These are phyloP conservation scores for Suillus plorans DNA, from an alignment of 768 basidiomycete genomes.

Conservation along the genomic window DNA sequence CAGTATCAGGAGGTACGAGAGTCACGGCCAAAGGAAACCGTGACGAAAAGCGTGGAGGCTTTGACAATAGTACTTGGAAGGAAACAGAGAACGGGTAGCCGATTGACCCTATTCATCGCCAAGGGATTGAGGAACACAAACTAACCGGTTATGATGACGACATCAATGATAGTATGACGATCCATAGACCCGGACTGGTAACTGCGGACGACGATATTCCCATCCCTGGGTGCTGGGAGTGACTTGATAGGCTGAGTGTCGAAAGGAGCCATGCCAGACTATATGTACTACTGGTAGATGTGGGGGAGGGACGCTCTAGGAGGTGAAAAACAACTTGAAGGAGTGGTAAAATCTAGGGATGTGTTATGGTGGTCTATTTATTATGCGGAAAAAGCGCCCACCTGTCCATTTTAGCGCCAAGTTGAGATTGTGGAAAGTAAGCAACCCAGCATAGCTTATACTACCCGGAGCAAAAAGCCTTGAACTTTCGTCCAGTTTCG, in stretches of 20 bases:
- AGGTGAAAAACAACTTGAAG: neutral
- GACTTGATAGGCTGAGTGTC: neutral
- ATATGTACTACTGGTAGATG: neutral
- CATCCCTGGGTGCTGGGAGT: neutral
- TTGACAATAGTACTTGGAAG: neutral
- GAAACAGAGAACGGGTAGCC: neutral
- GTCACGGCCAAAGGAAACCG: neutral
- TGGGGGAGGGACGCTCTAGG: neutral
- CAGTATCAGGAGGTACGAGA: neutral
- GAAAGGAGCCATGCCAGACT: neutral
- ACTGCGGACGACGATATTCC: neutral
- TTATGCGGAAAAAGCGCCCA: too few relatives aligned
- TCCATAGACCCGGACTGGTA: neutral
- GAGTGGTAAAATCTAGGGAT: neutral
- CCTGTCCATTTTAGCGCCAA: neutral
- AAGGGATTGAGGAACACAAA: neutral
- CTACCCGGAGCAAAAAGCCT: neutral
- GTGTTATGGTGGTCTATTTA: accelerated
- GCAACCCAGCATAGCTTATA: neutral
- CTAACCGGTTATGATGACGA: neutral
- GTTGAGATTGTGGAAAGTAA: neutral
- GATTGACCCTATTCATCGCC: neutral
- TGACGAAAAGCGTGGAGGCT: too few relatives aligned
- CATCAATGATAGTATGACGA: neutral
- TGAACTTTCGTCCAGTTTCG: neutral